Base-by-base conservation (phyloP, 352 stramenopile species). In the Pythium aristosporum region DNA sequence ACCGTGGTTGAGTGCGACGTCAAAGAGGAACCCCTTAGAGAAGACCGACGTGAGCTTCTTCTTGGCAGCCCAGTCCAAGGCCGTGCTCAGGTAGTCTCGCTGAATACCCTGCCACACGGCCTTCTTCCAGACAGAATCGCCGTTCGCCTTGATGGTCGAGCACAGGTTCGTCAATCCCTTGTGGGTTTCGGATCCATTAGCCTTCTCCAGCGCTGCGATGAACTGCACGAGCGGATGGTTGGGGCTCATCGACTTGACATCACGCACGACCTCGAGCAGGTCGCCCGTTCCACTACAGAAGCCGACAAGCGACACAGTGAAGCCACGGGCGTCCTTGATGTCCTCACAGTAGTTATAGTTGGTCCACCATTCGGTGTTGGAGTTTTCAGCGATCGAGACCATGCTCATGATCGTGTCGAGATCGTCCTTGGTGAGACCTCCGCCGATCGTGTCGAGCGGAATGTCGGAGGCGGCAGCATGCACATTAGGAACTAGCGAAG, bases 311-410 rank as follows among this genome's bases (percentile, higher is more conserved):
- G 56, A 63, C 25, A 63, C 56, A 5, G 56, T 63, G 56, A 46
- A 63, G 34, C 56, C 56, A 16, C 56, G 56, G 36, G 28, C 56
- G 44, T 63, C 44, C 10, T 39, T 16, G 23, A 53, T 53, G 36
- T 63, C 56, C 30, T 63, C 42, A n/a, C 56, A 63, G 44, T 63
- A 63, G 44, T 63, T 36, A 18, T 63, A 63, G 56, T 63, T 63
- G 23, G 49, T 48, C 42, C 41, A 63, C 56, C 56, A 63, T 32
- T 53, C 15, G 6, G 56, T 54, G 11, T 63, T 63, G 44, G 41
- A 55, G 44, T 63, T 63, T 21, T 63, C 56, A 7, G 56, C 56
- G 34, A 63, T 63, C 56, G 42, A 63, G 18, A 63, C 56, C 20
- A 63, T 28, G 36, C 56, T 63, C 56, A 63, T 63, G 28, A 63